Evolutionary conservation across 345 rosid genomes (phyloP), one percentile per base, ranked within the genome.

Genomic region (Rhizophora apiculata): DNA sequence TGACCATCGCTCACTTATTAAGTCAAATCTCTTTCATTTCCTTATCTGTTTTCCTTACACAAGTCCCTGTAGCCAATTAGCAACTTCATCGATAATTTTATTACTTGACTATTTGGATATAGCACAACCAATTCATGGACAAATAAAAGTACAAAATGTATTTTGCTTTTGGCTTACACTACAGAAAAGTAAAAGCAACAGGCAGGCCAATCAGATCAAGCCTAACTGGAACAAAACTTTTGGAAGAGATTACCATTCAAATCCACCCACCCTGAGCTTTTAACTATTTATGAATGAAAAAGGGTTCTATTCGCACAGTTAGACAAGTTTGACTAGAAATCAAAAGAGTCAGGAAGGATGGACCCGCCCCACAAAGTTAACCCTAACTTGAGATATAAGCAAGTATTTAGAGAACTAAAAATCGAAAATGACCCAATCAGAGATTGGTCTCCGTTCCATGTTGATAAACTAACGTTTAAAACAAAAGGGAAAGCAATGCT

Each of bases 381-480:
- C 75, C 78, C 81, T 76, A 80, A 68, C 78, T 70, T 76, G 73
- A 52, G 65, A 64, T 30, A 63, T 65, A 80, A 74, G 78, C 20
- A 73, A 72, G 63, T 26, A 19, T 1, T 1, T 26, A 54, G 20
- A 11, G 15, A 22, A 1, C 2, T 21, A 53, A 18, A 15, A 26
- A 6, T 31, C 39, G 0, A 20, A 37, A 73, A 68, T 54, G 26
- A 22, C 69, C 58, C 62, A 65, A 54, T 65, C 62, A 43, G 66
- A 65, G 46, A 19, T 37, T 63, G 46, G 56, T 29, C 6, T 10
- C 30, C 60, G 22, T 18, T 15, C 26, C 26, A 15, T 63, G 60
- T 62, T 31, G 15, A 8, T 29, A 63, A 43, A 59, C 52, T 22
- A 8, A 26, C 54, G 32, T 27, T 43, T 43, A 13, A 39, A 48